A percentile compares a stretch with the other conserved stretches of the same genome.
Conservation (phyloP, 495 filamentous ascomycete species). For the Aspergillus wentii region DNA sequence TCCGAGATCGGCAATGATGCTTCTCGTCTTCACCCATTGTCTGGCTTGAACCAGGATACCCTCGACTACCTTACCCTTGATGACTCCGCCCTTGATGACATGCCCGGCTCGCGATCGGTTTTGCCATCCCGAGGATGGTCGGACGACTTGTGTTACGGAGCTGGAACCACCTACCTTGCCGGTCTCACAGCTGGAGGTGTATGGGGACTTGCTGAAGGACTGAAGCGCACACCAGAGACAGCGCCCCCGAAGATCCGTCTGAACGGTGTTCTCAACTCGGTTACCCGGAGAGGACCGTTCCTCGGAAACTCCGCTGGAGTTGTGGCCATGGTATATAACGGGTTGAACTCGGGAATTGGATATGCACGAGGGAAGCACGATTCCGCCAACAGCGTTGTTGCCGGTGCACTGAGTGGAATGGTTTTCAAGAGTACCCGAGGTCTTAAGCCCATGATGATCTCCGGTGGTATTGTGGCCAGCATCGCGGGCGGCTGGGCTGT, state of each 20-base stretch:
- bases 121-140: constrained; percentile 95
- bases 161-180: constrained; percentile 85
- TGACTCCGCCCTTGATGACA: constrained; percentile 79
- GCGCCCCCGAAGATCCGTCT: constrained; percentile 86
- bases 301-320: constrained; percentile 93
- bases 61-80: constrained; percentile 93
- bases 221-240: constrained; percentile 62
- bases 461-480: constrained; percentile 76
- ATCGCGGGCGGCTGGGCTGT: constrained; percentile 88
- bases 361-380: constrained; percentile 87
- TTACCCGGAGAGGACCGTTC: constrained; percentile 93
- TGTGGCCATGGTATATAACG: constrained; percentile 91
- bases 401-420: constrained; percentile 83
- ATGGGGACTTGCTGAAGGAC: constrained; percentile 87
- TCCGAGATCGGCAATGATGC: constrained; percentile 70
- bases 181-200: constrained; percentile 82
- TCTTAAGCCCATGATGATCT: constrained; percentile 86
- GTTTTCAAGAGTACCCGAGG: constrained; percentile 94
- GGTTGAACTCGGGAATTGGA: constrained; percentile 87
- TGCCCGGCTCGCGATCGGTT: constrained; percentile 80
- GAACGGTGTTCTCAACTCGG: constrained; percentile 87
- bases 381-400: constrained; percentile 76
- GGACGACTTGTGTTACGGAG: constrained; percentile 96
- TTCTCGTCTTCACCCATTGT: constrained; percentile 83
- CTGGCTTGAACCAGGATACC: constrained; percentile 84